A percentile compares a stretch with the other conserved stretches of the same genome.
phyloP scores from a whole-genome alignment of 495 filamentous ascomycete genomes.

The Rostrohypoxylon terebratum region DNA sequence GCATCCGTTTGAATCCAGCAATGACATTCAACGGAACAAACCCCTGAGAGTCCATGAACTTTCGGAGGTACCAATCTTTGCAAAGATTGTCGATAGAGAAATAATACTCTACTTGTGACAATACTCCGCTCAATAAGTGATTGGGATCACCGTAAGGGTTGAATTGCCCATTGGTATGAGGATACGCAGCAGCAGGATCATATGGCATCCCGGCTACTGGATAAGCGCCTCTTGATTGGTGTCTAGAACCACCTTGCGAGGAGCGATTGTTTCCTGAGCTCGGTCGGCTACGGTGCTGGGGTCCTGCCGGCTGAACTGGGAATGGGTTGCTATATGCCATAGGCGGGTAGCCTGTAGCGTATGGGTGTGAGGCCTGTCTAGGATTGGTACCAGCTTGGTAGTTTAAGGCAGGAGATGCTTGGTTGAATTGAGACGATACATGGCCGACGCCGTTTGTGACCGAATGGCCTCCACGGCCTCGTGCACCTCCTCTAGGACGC shows the following conservation, averaged over 20 bases:
- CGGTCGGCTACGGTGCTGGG: conserved; percentile 36
- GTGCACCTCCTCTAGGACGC: conserved; percentile 39
- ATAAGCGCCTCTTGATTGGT: conserved; percentile 41
- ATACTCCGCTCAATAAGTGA: conserved; percentile 60
- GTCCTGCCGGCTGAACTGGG: conserved; percentile 31
- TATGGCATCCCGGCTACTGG: conserved; percentile 59
- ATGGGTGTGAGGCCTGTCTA: conserved; percentile 64
- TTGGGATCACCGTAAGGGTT: conserved; percentile 68
- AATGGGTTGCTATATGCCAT: conserved; percentile 46
- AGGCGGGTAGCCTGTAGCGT: conserved; percentile 46
- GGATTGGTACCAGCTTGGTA: conserved; percentile 49
- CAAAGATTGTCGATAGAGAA: conserved; percentile 96
- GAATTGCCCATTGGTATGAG: conserved; percentile 74
- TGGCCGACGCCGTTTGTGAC: conserved; percentile 37
- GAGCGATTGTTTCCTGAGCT: conserved; percentile 41
- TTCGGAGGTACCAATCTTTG: conserved; percentile 90
- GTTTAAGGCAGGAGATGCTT: conserved; percentile 29
- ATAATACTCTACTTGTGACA: conserved; percentile 88
- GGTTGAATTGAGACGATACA: conserved; percentile 39
- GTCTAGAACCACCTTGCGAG: conserved; percentile 36
- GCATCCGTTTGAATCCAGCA: conserved; percentile 85
- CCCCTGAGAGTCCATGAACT: conserved; percentile 93
- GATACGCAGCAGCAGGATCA: conserved; percentile 59
- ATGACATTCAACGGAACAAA: conserved; percentile 85
- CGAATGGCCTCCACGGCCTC: conserved; percentile 45